phyloP scores from a whole-genome alignment of 495 filamentous ascomycete genomes.

The Tuber brumale region DNA sequence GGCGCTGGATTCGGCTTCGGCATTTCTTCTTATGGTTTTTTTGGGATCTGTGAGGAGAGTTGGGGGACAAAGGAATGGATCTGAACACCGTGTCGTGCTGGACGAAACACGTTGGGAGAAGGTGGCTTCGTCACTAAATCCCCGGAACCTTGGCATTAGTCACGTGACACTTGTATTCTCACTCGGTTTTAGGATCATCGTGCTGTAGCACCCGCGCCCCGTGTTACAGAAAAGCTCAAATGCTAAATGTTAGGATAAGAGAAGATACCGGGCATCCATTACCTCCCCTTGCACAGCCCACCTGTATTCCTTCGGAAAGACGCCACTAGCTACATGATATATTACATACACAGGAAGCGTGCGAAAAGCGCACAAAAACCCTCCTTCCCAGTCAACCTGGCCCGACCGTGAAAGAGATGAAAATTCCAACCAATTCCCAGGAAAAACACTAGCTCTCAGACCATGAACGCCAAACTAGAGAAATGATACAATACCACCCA shows the following conservation, averaged over 20 bases:
- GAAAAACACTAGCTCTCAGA: not conserved
- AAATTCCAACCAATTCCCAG: not conserved
- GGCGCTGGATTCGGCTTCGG: not conserved
- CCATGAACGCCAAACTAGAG: slow-evolving; percentile 2
- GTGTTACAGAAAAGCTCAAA: not conserved
- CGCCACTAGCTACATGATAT: slow-evolving; percentile 1
- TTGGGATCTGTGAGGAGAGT: not conserved
- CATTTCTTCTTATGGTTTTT: not conserved
- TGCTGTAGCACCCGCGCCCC: not conserved
- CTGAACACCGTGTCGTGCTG: not conserved
- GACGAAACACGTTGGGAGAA: not conserved
- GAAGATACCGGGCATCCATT: not conserved
- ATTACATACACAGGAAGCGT: not conserved
- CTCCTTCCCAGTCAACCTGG: not conserved
- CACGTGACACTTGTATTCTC: not conserved
- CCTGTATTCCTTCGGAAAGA: not conserved
- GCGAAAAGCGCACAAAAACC: not conserved
- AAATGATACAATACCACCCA: slow-evolving; percentile 1
- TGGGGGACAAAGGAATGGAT: not conserved
- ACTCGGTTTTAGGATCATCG: not conserved
- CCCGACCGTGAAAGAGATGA: not conserved
- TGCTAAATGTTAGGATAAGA: not conserved
- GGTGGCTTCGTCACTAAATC: not conserved
- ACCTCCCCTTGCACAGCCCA: not conserved
- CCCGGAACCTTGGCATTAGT: not conserved